Evolutionary conservation across 1,139 yeast genomes (phyloP), one percentile per base, ranked within the genome.

Genomic region (Taphrina confusa): DNA sequence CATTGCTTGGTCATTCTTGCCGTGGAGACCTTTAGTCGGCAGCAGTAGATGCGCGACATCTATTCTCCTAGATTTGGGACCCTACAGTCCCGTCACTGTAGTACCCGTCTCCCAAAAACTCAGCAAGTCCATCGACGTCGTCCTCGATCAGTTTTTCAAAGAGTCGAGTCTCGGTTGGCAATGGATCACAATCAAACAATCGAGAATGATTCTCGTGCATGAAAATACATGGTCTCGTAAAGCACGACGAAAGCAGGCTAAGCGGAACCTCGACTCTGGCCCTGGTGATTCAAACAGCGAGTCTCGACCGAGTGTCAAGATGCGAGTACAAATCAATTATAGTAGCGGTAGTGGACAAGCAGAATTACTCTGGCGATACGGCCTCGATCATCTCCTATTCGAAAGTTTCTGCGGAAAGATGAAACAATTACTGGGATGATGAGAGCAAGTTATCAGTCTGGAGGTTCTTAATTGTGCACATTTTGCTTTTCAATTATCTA

Each of bases 1-100:
- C 4, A 54, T 74, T 8, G 74, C 66, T 18, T 75, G 78, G 78
- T 67, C 72, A 30, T 68, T 67, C 42, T 47, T 33, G 4, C 20
- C 40, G 3, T 28, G 16, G 9, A 31, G 66, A 37, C 65, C 66
- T 9, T 6, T 39, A 36, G 56, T 60, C 8, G 56, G 31, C 31
- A 44, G 62, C 14, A 31, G 60, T 22, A 20, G 42, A 11, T 25
- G 49, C 40, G 12, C 30, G 18, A 27, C 42, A 20, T 28, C 27
- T 2, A 12, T 46, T 37, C 20, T 42, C 22, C 34, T 18, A 20
- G 28, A 14, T 23, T n/a, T 42, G 27, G 33, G 23, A 23, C 31
- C 55, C 42, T 2, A 22, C 20, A 20, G 39, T 11, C 20, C 45
- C n/a, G 27, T 28, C 18, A 5, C 28, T 11, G n/a, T 5, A 12